Evolutionary conservation across 2,329 filamentous ascomycete species (phyloP).

Genomic region (Neofusicoccum ribis): DNA sequence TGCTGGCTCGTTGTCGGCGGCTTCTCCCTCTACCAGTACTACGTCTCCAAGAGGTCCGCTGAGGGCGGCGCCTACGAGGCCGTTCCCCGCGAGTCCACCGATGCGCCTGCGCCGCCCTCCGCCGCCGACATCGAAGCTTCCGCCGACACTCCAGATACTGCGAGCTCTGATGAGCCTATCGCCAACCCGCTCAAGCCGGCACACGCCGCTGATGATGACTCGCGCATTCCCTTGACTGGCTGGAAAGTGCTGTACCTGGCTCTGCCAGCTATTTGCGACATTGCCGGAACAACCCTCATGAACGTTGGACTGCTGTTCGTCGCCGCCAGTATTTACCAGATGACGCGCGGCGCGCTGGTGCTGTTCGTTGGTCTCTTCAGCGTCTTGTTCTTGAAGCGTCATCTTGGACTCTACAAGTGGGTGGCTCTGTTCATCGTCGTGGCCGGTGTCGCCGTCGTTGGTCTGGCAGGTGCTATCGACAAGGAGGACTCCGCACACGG

Average conservation of each 20-base stretch:
- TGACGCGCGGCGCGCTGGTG: conserved; percentile 93
- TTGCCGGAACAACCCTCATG: conserved; percentile 94
- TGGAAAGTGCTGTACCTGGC: conserved; percentile 73
- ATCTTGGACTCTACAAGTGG: conserved; percentile 89
- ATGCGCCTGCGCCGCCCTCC: conserved; percentile 32
- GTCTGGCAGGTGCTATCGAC: conserved; percentile 76
- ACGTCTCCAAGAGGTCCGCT: conserved; percentile 42
- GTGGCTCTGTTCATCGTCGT: conserved; percentile 83
- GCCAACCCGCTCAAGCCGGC: conserved; percentile 53
- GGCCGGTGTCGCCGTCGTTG: conserved; percentile 82
- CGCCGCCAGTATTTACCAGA: conserved; percentile 95
- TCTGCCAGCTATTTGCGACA: conserved; percentile 88
- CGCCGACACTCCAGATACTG: conserved; percentile 45
- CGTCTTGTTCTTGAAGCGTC: conserved; percentile 81
- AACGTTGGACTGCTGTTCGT: conserved; percentile 93
- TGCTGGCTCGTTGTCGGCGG: conserved; percentile 87
- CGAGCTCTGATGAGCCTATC: conserved; percentile 47
- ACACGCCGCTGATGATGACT: conserved; percentile 51
- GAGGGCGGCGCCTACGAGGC: conserved; percentile 62
- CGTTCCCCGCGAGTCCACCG: conserved; percentile 45
- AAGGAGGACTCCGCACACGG: conserved; percentile 60
- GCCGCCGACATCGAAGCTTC: conserved; percentile 49
- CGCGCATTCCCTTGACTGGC: conserved; percentile 64
- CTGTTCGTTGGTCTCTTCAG: conserved; percentile 96
- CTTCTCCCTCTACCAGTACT: conserved; percentile 66